Evolutionary conservation across 345 rosid species (phyloP).

Genomic region (Ceriops decandra): DNA sequence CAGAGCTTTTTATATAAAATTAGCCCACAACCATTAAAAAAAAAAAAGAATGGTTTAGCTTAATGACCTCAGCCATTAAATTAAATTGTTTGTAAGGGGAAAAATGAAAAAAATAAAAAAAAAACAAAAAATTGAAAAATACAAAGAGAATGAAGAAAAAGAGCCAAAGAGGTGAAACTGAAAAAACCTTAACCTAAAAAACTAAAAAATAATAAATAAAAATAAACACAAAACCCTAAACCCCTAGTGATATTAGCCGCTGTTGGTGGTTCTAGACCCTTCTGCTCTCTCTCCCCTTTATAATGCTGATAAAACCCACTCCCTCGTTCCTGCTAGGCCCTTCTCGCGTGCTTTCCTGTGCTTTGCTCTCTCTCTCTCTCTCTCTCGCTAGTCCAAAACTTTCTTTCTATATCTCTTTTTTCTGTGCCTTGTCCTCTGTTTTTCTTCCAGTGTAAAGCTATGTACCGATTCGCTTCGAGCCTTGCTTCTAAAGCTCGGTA

Average conservation of each 20-base stretch:
- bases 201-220: background rate
- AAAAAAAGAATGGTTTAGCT: too few species aligned
- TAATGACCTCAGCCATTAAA: too few species aligned
- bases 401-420: background rate
- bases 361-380: too few species aligned
- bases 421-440: background rate
- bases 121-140: too few species aligned
- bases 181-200: too few species aligned
- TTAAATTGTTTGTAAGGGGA: too few species aligned
- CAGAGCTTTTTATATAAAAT: too few species aligned
- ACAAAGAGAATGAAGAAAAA: too few species aligned
- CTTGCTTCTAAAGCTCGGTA: conserved; percentile 68
- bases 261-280: conserved; percentile 49
- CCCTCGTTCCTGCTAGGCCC: background rate
- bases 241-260: conserved; percentile 39
- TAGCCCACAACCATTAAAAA: too few species aligned
- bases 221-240: conserved; percentile 51
- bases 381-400: background rate
- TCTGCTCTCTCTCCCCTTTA: conserved; percentile 16
- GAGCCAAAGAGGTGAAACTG: too few species aligned
- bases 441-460: conserved; percentile 5
- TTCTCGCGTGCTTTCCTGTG: background rate
- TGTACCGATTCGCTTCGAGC: conserved; percentile 64
- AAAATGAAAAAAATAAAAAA: too few species aligned
- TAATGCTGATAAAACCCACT: background rate